Evolutionary conservation across 805 yeast species (phyloP).

Genomic region (Blastobotrys muscicola): DNA sequence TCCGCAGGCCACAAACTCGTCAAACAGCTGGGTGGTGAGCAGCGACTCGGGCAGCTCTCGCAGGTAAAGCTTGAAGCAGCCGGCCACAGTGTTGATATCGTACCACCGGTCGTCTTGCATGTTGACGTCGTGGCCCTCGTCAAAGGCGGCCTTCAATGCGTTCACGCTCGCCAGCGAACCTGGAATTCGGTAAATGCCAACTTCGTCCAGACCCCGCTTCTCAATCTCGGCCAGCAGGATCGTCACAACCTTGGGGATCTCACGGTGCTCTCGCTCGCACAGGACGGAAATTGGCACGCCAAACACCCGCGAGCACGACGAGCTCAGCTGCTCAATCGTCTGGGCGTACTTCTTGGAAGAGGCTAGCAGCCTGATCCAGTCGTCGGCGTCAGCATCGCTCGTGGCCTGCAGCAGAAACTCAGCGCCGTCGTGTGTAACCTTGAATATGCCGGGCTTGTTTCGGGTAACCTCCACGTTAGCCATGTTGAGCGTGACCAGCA

Average conservation of each 20-base stretch:
- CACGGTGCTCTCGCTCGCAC: constrained; percentile 58
- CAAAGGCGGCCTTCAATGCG: constrained; percentile 44
- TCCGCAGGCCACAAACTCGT: constrained; percentile 35
- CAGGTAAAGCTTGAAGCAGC: constrained; percentile 73
- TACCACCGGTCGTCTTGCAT: constrained; percentile 51
- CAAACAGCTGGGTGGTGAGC: constrained; percentile 57
- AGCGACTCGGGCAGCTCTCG: constrained; percentile 84
- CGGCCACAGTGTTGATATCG: constrained; percentile 80
- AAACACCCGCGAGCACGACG: constrained; percentile 46
- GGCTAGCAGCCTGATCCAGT: constrained; percentile 48
- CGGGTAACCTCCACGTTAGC: constrained; percentile 32
- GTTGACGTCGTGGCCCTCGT: constrained; percentile 36
- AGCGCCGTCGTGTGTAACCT: constrained; percentile 37
- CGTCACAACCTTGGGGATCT: constrained; percentile 57
- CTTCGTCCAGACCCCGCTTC: constrained; percentile 77
- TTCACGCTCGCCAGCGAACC: constrained; percentile 54
- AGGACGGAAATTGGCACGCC: constrained; percentile 77
- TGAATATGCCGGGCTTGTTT: constrained; percentile 26
- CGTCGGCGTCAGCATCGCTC: constrained; percentile 50
- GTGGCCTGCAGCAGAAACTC: constrained; percentile 62
- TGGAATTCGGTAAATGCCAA: constrained; percentile 76
- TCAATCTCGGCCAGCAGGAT: constrained; percentile 69
- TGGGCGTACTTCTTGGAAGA: constrained; percentile 20
- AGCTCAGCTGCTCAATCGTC: constrained; percentile 8
- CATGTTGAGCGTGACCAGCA: constrained; percentile 39